A percentile compares a stretch with the other conserved stretches of the same genome.
Conservation (phyloP, 176 grass and related monocot species). For the Elaeis guineensis region DNA sequence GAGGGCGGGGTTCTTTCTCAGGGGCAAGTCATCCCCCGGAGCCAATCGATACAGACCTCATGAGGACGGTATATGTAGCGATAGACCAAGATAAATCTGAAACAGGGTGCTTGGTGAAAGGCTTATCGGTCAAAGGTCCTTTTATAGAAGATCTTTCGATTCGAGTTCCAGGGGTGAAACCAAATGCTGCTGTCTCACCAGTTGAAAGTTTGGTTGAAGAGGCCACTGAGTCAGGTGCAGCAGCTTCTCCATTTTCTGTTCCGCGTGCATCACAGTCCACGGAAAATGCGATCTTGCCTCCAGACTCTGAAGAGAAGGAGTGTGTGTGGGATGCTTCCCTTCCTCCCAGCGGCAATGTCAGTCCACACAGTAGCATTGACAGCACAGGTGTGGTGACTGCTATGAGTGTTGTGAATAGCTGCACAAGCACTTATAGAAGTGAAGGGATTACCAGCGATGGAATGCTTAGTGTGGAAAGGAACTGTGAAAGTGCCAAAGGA, state of each 20-base stretch:
- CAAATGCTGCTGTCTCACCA: conserved; percentile 22
- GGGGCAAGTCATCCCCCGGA: conserved; percentile 79
- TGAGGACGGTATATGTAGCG: conserved; percentile 87
- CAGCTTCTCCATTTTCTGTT: conserved; percentile 20
- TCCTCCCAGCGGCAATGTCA: conserved; percentile 86
- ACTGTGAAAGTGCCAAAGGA: conserved; percentile 41
- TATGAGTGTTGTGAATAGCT: conserved; percentile 40
- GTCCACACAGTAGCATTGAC: conserved; percentile 93
- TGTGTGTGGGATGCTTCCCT: conserved; percentile 88
- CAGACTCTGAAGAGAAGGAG: conserved; percentile 75
- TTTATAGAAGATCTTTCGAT: conserved; percentile 68
- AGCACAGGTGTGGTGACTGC: conserved; percentile 56
- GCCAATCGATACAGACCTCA: conserved; percentile 81
- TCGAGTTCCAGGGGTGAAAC: conserved; percentile 36
- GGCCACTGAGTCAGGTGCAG: conserved; percentile 29
- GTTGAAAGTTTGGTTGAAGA: conserved; percentile 37
- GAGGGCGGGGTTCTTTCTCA: conserved; percentile 58
- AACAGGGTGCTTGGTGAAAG: conserved; percentile 36
- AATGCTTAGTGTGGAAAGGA: conserved; percentile 38
- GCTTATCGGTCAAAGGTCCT: conserved; percentile 57
- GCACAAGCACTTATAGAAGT: conserved; percentile 51
- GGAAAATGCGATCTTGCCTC: conserved; percentile 35
- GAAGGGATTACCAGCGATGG: conserved; percentile 32
- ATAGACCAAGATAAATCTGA: conserved; percentile 66
- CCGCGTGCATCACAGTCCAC: conserved; percentile 30